These are phyloP conservation scores for Anthracocystis walkeri DNA, from an alignment of 1,284 basidiomycete species.

Conservation along the genomic window DNA sequence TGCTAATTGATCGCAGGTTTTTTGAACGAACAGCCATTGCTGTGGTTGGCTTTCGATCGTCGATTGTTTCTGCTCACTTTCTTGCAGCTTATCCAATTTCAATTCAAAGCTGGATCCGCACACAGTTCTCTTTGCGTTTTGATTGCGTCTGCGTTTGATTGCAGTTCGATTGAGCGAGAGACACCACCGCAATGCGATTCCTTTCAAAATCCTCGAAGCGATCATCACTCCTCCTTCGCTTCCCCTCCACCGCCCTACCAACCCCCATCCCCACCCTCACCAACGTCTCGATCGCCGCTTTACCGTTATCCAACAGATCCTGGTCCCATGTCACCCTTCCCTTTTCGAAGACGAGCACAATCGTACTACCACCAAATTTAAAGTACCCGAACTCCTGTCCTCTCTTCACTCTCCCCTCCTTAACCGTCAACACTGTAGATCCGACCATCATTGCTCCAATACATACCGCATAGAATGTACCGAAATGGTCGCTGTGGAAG, in stretches of 20 bases:
- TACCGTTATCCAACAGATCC: slow-evolving; percentile 82
- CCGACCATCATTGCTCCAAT: slow-evolving; percentile 74
- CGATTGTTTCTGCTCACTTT: no score
- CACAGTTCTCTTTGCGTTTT: no score
- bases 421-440: slow-evolving; percentile 82
- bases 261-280: slow-evolving; percentile 74
- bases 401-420: slow-evolving; percentile 81
- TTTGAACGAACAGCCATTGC: no score
- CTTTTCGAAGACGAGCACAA: slow-evolving; percentile 74
- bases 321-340: slow-evolving; percentile 87
- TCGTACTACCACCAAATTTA: slow-evolving; percentile 68
- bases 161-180: no score
- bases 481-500: slow-evolving; percentile 67
- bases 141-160: no score
- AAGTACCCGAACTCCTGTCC: slow-evolving; percentile 85
- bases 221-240: neutral
- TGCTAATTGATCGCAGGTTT: no score
- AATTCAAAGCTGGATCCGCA: no score
- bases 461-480: slow-evolving; percentile 58
- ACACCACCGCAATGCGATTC: no score
- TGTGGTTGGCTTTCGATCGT: no score
- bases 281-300: slow-evolving; percentile 77
- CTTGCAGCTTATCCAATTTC: no score
- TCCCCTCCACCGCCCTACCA: slow-evolving; percentile 34
- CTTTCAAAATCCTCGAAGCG: neutral